Base-by-base conservation (phyloP, 768 basidiomycete species). In the Serendipita sp. region DNA sequence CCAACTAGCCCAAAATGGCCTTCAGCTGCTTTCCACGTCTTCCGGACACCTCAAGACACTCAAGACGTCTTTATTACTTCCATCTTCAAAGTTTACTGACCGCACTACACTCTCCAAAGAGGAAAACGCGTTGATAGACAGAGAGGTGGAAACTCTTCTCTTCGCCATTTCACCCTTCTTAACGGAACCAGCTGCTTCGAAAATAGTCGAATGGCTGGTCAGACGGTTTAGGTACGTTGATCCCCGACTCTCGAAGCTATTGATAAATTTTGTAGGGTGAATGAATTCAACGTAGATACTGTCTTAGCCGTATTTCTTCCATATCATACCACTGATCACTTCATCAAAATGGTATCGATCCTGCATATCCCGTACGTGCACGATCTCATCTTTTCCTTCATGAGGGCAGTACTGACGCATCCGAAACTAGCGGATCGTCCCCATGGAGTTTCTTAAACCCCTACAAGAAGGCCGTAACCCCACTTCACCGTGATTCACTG, bases 281-380 rank as follows among this genome's bases (percentile, higher is more conserved):
- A 97, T 69, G 93, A 98, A 71, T 92, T 97, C 75, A 96, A 98
- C 68, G 78, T 94, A 61, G 80, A 86, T 61, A 78, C 80, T 24
- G 70, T 93, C 28, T 77, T 98, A 3, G 74, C 84, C 5, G 76
- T 92, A 24, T 98, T 98, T 73, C 74, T 97, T 31, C 96, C 96
- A 0, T 97, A 95, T 70, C 92, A 98, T 69, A 90, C 94, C 67
- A 88, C 94, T 3, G 84, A 89, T 0, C 92, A 97, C 71, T 98
- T 98, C 72, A 80, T 86, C 7, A 95, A 96, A 68, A 90, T 97
- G 79, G 77, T 96, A 26, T 82, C 88, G 1, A 91, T 99, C 67
- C 74, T 97, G 61, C 81, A 85, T 67, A 79, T 91, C 63, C 77
- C 79, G 88, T 89, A 66, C 26, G 82, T 74, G n/a, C n/a, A 22